Evolutionary conservation across 116 monocot genomes (phyloP), one percentile per base, ranked within the genome.

Genomic region (Papilionanthe hybrid): DNA sequence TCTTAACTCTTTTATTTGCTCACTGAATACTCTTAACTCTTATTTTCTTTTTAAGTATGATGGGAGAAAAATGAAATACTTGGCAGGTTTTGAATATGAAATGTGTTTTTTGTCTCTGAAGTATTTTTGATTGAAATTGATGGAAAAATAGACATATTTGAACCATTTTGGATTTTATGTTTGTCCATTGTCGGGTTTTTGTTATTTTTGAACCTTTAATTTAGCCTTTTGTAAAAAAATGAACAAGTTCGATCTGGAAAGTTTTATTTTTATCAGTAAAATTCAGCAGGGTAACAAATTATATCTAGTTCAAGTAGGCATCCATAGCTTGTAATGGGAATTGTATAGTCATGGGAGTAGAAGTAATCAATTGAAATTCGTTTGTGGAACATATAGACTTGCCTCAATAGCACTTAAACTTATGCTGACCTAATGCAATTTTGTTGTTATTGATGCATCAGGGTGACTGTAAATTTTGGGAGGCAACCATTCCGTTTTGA

Each of bases 391-490:
- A 12, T 37, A 25, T 63, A 18, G 18, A 15, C 37, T 69, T 69
- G 5, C 17, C 13, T 37, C 37, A 69, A 69, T 25, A 69, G 49
- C 5, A 0, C 13, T 5, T 37, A 25, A 69, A 32, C 17, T 17
- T 17, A 69, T 37, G 29, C 27, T 69, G 37, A 13, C 15, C 5
- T 25, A 69, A 5, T 69, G 32, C 18, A 30, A 69, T 37, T 32
- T 69, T 32, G 27, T 18, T 65, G 18, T 48, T 80, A 19, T 86
- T 65, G 12, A 75, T 85, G 43, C 42, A 68, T 68, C 91, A 97
- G 97, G 87, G 85, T 94, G 42, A 87, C 86, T 30, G 94, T 92
- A 18, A 97, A 97, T 86, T 97, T 97, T 84, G 96, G 96, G 78
- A 85, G 91, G 66, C 80, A 89, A 67, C 91, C 92, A 67, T 97